Evolutionary conservation across 306 rosid species (phyloP).

Genomic region (Vigna radiata): DNA sequence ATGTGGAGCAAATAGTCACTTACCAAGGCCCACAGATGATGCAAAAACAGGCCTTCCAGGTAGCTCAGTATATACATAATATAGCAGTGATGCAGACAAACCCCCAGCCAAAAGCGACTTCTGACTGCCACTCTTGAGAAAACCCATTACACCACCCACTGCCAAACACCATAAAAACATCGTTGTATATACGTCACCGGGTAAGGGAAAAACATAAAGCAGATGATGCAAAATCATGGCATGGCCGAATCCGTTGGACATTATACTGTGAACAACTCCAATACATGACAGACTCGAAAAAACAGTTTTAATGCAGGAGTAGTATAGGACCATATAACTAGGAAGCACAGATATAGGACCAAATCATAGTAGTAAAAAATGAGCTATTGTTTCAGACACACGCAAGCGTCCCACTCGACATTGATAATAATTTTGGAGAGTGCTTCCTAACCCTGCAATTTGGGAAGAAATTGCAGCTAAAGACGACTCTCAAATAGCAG

Average conservation of each 20-base stretch:
- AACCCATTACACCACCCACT: slow-evolving; percentile 98
- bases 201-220: not conserved
- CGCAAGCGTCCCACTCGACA: not conserved
- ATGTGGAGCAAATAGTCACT: slow-evolving; percentile 41
- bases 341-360: not conserved
- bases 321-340: not conserved
- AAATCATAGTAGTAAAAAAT: not conserved
- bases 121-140: slow-evolving; percentile 92
- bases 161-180: slow-evolving; percentile 36
- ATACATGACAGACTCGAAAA: not conserved
- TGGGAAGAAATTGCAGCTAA: not conserved
- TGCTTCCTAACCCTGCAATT: not conserved
- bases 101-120: slow-evolving; percentile 94
- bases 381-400: not conserved
- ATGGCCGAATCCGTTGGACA: not conserved
- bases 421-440: not conserved
- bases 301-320: not conserved
- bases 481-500: slow-evolving; percentile 1
- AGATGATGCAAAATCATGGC: not conserved
- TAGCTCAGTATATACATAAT: slow-evolving; percentile 68
- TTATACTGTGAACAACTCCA: not conserved
- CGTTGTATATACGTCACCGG: not conserved
- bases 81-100: slow-evolving; percentile 69
- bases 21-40: slow-evolving; percentile 93
- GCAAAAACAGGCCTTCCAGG: slow-evolving; percentile 85